Base-by-base conservation (phyloP, 768 basidiomycete genomes). In the Candolleomyces efflorescens region DNA sequence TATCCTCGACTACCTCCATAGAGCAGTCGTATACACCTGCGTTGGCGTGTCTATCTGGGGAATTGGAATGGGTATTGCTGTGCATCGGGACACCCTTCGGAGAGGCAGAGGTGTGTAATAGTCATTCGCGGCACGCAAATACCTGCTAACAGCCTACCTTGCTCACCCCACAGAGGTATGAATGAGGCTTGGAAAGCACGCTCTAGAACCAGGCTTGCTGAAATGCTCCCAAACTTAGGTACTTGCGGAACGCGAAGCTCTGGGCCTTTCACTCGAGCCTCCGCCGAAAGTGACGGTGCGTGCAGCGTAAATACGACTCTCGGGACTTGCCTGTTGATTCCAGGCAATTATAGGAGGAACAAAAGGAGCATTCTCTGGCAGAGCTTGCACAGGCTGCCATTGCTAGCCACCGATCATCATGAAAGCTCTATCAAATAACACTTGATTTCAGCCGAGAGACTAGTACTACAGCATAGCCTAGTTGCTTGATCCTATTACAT, bases 61-160 rank as follows among this genome's bases (percentile, higher is more conserved):
- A 4, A 67, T 83, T n/a, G 77, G 71, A 23, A 76, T 81, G 65
- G 81, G 82, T 20, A 74, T 80, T 38, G 65, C 74, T 23, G 75
- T 83, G 3, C 85, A 87, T 66, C 73, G 71, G 22, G 77, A 84
- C 49, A 83, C 82, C 3, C 68, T 86, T 59, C 72, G 73, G 51
- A 73, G 77, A 54, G 82, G 82, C 54, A 74, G 77, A 81, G 84
- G 85, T 84, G 67, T 57, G 80, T 71, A 50, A 46, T 9, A 41
- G 48, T 46, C 23, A 55, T 52, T 51, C 18, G 43, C 41, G 9
- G 41, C 9, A 43, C 41, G 3, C 41, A 5, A 20, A 11, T 20
- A 43, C 15, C 17, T 17, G 18, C 41, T 20, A 17, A 20, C 41
- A 43, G 41, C 41, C 11, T 32, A 15, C 3, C 1, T 43, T 43